Conservation (phyloP, 495 filamentous ascomycete species). For the Penicillium ucsense region DNA sequence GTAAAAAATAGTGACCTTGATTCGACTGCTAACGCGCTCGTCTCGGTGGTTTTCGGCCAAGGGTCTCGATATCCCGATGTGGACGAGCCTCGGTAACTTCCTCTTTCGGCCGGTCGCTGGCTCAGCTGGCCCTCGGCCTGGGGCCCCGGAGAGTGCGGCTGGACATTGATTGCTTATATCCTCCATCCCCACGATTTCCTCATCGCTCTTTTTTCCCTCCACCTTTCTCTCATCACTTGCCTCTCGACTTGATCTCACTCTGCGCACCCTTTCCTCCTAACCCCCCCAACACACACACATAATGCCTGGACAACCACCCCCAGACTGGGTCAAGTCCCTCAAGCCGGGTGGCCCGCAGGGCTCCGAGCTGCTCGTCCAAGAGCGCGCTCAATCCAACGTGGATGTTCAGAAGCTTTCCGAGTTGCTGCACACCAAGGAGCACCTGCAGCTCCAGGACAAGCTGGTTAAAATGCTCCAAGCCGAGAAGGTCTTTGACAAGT, state of each 20-base stretch:
- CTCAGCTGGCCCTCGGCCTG: constrained; percentile 10
- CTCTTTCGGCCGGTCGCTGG: constrained; percentile 6
- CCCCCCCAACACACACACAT: background rate
- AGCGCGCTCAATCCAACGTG: constrained; percentile 51
- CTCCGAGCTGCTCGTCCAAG: constrained; percentile 46
- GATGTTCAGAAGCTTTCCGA: constrained; percentile 49
- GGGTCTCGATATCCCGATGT: background rate
- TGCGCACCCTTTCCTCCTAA: background rate
- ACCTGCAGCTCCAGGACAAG: constrained; percentile 40
- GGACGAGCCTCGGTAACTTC: constrained; percentile 13
- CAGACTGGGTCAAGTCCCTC: constrained; percentile 55
- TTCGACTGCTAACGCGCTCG: background rate
- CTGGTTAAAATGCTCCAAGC: constrained; percentile 46
- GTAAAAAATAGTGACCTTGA: no score
- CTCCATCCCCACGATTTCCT: constrained; percentile 6
- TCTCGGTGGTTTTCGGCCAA: constrained; percentile 9
- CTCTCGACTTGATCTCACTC: background rate
- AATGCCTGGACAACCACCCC: constrained; percentile 33
- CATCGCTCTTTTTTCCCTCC: background rate
- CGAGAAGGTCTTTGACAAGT: constrained; percentile 60
- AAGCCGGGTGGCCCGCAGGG: constrained; percentile 53
- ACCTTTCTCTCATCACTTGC: background rate
- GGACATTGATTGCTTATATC: constrained; percentile 5
- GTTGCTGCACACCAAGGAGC: constrained; percentile 50
- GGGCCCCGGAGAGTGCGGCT: background rate